Base-by-base conservation (phyloP, 805 yeast species). In the Cyberlindnera veronae region DNA sequence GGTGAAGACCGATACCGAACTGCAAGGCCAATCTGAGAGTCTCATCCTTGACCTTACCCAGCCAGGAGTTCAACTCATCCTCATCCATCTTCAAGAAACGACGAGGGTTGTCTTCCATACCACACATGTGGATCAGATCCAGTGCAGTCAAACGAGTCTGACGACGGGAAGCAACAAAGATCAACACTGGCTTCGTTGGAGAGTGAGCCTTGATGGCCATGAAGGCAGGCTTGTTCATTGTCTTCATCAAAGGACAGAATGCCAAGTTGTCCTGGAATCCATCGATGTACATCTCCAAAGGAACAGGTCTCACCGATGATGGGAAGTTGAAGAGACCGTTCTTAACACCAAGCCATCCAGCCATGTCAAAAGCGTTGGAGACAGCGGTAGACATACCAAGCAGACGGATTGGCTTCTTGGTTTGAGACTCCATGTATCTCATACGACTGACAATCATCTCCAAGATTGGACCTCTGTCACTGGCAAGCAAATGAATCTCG, bases 151-250 rank as follows among this genome's bases (percentile, higher is more conserved):
- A 83, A n/a, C 81, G 78, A 0, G 99, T 93, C 44, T 93, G 99
- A 57, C 89, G 87, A 62, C 99, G 74, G 1, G 96, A 87, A 53
- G 93, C 96, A n/a, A 93, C 99, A 64, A 93, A 93, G 0, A 93
- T 83, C 95, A 93, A 87, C 2, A 90, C 95, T 47, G 95, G 98
- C 41, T 79, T 79, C 2, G 87, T 96, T 30, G 74, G 69, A 12
- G 70, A 66, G 2, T 90, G 69, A 65, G 81, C 78, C 19, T 80
- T 81, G 3, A 78, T 66, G 13, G 93, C 73, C 59, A 87, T 89
- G 54, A 87, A 93, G 0, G 95, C 72, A 1, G 84, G 78, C 36
- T 71, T 71, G 53, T 93, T 96, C 29, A 90, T 71, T 42, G 81
- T 81, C 40, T 84, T 87, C 53, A 80, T 73, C 20, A 71, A 60